Evolutionary conservation across 192 early-diverging fungal genomes (phyloP), one percentile per base, ranked within the genome.

Genomic region (Gigaspora rosea): DNA sequence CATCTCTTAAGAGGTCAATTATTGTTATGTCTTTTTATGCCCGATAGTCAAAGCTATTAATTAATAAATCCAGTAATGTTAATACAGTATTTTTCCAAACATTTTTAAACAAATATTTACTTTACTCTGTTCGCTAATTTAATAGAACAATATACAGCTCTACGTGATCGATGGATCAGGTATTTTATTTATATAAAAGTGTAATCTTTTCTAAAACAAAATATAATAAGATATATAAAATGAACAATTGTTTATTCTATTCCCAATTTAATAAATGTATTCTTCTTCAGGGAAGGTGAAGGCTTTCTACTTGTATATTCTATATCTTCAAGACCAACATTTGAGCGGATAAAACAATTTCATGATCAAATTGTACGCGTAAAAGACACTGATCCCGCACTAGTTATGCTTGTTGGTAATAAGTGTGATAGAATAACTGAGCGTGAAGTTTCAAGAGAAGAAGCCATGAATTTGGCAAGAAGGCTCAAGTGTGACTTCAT

Each of bases 381-480:
- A 20, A 97, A 97, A 81, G 96, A 96, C 78, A 85, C 91, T 71
- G 93, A 96, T 46, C 86, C 88, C 63, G 90, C 95, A 46, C 94
- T 94, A 18, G 83, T 97, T 82, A 94, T 97, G 83, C 84, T 97
- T 47, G 94, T 97, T n/a, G 96, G 95, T 73, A 97, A 96, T 88
- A 97, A 98, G 80, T 95, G 95, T 85, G 95, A 96, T 84, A 89
- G 87, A 78, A 83, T 89, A 15, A 88, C 89, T 27, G 93, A 96
- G 77, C 87, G 94, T 48, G 95, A 96, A 77, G 94, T 98, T 3
- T 91, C 91, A 33, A 86, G 89, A 76, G 94, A 94, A 77, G 94
- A 96, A 80, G 96, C 94, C 10, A 80, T 85, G 77, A 84, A 88
- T 15, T 87, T 96, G 88, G 94, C 96, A 12, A 84, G 87, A 75